Evolutionary conservation across 148 eudicot genomes (phyloP).

Genomic region (Chenopodium formosanum): DNA sequence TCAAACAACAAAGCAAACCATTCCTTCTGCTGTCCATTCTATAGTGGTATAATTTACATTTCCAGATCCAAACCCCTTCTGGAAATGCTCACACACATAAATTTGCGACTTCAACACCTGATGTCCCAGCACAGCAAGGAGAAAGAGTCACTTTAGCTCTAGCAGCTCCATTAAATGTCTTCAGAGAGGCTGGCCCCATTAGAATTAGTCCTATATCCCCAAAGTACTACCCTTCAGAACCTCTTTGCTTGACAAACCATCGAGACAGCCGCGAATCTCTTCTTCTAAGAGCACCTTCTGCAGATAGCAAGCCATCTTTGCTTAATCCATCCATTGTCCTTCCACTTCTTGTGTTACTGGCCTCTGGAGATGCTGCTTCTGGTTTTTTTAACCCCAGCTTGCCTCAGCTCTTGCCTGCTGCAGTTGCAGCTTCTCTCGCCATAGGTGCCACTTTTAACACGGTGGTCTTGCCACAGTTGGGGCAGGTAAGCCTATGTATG

Average conservation of each 20-base stretch:
- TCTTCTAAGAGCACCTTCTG: constrained; percentile 77
- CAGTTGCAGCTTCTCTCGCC: constrained; percentile 68
- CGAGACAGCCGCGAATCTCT: constrained; percentile 72
- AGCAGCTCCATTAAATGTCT: constrained; percentile 81
- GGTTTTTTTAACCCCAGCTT: constrained; percentile 81
- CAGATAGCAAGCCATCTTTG: constrained; percentile 45
- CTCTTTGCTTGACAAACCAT: constrained; percentile 86
- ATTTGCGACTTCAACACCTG: constrained; percentile 90
- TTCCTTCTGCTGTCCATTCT: constrained; percentile 94
- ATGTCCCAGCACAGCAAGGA: constrained; percentile 93
- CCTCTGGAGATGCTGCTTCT: constrained; percentile 90
- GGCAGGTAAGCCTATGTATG: constrained; percentile 43
- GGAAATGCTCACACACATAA: constrained; percentile 84
- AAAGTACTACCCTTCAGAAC: constrained; percentile 76
- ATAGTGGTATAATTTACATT: constrained; percentile 57
- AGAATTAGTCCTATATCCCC: constrained; percentile 70
- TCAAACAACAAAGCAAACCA: constrained; percentile 58
- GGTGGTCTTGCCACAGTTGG: constrained; percentile 67
- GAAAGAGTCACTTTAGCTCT: constrained; percentile 90
- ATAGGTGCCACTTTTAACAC: constrained; percentile 67
- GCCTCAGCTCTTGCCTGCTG: constrained; percentile 80
- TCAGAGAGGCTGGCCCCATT: constrained; percentile 82
- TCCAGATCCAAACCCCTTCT: constrained; percentile 87
- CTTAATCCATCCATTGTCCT: constrained; percentile 60
- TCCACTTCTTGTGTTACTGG: constrained; percentile 72